Evolutionary conservation across 2,329 filamentous ascomycete species (phyloP).

Genomic region (Nigrograna mackinnonii): DNA sequence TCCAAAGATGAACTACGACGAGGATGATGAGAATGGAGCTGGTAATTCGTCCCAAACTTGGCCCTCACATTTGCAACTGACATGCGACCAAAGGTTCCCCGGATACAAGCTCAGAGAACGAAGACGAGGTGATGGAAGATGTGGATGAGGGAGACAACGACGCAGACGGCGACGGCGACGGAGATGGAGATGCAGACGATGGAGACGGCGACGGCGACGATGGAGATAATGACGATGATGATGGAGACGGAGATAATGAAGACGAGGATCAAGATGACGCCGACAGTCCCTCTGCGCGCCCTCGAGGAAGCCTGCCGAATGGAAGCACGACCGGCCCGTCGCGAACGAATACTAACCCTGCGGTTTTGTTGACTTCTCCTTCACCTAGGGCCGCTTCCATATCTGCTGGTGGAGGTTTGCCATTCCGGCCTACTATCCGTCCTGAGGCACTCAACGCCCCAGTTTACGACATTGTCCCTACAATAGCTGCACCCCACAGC

Average conservation of each 20-base stretch:
- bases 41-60: slow-evolving; percentile 21
- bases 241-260: slow-evolving; percentile 45
- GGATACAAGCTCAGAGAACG: slow-evolving; percentile 45
- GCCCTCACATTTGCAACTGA: not conserved
- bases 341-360: slow-evolving; percentile 45
- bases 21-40: slow-evolving; percentile 48
- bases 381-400: slow-evolving; percentile 42
- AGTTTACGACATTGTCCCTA: slow-evolving; percentile 93
- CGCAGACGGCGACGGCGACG: slow-evolving; percentile 44
- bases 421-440: slow-evolving; percentile 66
- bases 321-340: slow-evolving; percentile 25
- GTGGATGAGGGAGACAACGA: slow-evolving; percentile 47
- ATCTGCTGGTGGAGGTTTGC: slow-evolving; percentile 37
- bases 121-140: slow-evolving; percentile 45
- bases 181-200: slow-evolving; percentile 37
- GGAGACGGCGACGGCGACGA: slow-evolving; percentile 43
- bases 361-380: slow-evolving; percentile 53
- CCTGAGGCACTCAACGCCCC: slow-evolving; percentile 77
- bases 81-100: slow-evolving; percentile 36
- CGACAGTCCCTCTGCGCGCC: slow-evolving; percentile 48
- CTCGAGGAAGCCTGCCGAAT: slow-evolving; percentile 28
- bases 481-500: slow-evolving; percentile 92
- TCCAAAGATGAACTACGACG: slow-evolving; percentile 48
- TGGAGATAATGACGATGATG: slow-evolving; percentile 44
- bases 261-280: slow-evolving; percentile 49